Base-by-base conservation (phyloP, 148 eudicot genomes). In the Camellia japonica region DNA sequence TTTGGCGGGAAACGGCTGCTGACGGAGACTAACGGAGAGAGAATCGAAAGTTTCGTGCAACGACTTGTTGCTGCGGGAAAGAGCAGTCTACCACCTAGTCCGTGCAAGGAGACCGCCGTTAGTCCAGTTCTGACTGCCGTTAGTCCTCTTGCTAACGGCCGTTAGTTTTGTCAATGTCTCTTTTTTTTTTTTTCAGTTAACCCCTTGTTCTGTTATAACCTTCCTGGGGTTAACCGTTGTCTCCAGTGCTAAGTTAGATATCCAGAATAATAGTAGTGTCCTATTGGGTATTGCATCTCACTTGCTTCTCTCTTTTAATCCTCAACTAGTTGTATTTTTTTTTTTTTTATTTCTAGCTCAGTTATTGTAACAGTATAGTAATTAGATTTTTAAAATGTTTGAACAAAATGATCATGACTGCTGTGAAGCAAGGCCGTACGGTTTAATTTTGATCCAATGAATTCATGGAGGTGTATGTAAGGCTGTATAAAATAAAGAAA, bases 1-100 rank as follows among this genome's bases (percentile, higher is more conserved):
- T 96, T 96, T 74, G 97, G 99, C 72, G 99, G 95, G n/a, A 96
- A 96, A 71, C 90, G 95, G 74, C 74, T 96, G 61, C 64, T 94
- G 68, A 82, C 88, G 79, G 99, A 93, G 88, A 89, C 94, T 0
- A 96, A 96, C 79, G 93, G 92, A 60, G 83, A 92, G 76, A 87
- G 95, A 78, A 91, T 96, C 51, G 90, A 82, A 62, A 76, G 74
- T 7, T 89, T 96, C 14, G 98, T 85, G 79, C 97, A 96, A 83
- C 94, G 99, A 51, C 91, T 96, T 7, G 88, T 94, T 71, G 90
- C 88, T 0, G 71, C 89, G 5, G 79, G 82, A 73, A 87, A 82
- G 86, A 73, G 79, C 78, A 96, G 99, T 79, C 66, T 89, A 43
- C 99, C 99, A 11, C 93, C 97, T 11, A 96, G 98, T 71, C 99